Evolutionary conservation across 1,284 basidiomycete species (phyloP).

Genomic region (Apiotrichum gamsii): DNA sequence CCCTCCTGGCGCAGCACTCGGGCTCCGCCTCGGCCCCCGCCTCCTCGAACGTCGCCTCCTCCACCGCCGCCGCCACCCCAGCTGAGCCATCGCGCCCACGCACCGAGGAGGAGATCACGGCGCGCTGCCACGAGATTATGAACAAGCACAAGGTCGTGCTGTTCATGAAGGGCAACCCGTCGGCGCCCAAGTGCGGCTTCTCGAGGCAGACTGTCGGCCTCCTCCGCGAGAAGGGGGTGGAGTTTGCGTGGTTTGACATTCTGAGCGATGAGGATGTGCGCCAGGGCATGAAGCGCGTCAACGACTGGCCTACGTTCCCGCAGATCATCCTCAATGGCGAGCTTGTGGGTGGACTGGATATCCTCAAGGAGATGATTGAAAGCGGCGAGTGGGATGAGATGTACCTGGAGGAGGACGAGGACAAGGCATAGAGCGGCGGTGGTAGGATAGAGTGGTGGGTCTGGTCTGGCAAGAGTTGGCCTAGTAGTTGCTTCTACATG

Average conservation of each 20-base stretch:
- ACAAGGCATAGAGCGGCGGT: no score
- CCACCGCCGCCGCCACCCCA: slow-evolving; percentile 25
- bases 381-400: slow-evolving; percentile 46
- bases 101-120: slow-evolving; percentile 48
- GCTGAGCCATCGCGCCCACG: slow-evolving; percentile 27
- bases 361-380: slow-evolving; percentile 60
- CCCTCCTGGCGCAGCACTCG: slow-evolving; percentile 59
- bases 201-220: slow-evolving; percentile 64
- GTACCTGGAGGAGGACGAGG: slow-evolving; percentile 15
- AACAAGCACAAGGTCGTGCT: slow-evolving; percentile 60
- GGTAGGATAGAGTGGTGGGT: no score
- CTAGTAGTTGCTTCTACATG: not conserved
- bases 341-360: slow-evolving; percentile 64
- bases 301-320: slow-evolving; percentile 50
- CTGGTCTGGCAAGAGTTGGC: not conserved
- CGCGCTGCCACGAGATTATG: slow-evolving; percentile 57
- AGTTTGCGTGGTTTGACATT: slow-evolving; percentile 69
- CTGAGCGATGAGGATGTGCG: slow-evolving; percentile 64
- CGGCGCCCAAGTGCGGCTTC: slow-evolving; percentile 79
- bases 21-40: slow-evolving; percentile 36
- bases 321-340: slow-evolving; percentile 82
- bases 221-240: slow-evolving; percentile 57
- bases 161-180: slow-evolving; percentile 96
- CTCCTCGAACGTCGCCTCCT: slow-evolving; percentile 34
- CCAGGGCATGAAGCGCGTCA: slow-evolving; percentile 52